phyloP scores from a whole-genome alignment of 2,329 filamentous ascomycete genomes.

The Penicillium sp. region DNA sequence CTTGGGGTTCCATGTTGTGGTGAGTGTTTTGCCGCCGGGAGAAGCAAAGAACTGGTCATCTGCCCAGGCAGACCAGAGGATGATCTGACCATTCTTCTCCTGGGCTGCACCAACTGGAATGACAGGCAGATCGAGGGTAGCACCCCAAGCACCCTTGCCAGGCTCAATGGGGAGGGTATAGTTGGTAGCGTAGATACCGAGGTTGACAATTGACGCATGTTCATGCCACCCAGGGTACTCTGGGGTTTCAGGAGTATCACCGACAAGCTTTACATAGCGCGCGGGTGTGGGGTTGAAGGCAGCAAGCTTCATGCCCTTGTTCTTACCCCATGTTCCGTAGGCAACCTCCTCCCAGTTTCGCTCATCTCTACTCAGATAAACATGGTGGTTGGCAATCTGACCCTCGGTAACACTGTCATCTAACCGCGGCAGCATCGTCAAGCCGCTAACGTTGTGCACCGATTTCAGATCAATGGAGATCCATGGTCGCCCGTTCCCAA shows the following conservation, averaged over 20 bases:
- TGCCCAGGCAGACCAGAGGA: constrained; percentile 20
- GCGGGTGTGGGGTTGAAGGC: constrained; percentile 16
- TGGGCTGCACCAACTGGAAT: constrained; percentile 3
- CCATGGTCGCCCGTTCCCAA: neutral
- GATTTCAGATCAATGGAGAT: constrained; percentile 14
- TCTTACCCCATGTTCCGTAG: constrained; percentile 22
- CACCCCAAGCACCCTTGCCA: constrained; percentile 7
- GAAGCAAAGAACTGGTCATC: constrained; percentile 18
- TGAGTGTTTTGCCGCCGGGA: constrained; percentile 19
- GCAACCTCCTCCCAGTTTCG: constrained; percentile 17
- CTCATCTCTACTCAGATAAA: constrained; percentile 9
- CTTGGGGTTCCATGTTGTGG: constrained; percentile 25
- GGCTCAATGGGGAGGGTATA: constrained; percentile 4
- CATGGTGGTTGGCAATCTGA: constrained; percentile 16
- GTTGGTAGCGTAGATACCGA: constrained; percentile 11
- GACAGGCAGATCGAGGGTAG: constrained; percentile 8
- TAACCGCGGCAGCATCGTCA: constrained; percentile 17
- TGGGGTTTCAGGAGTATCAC: neutral
- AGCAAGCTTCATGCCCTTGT: constrained; percentile 19
- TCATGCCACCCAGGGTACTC: neutral
- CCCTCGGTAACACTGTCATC: constrained; percentile 7
- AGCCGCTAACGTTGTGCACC: constrained; percentile 12
- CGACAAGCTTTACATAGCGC: constrained; percentile 16
- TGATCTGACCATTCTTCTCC: constrained; percentile 7
- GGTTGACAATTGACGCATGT: constrained; percentile 13